These are phyloP conservation scores for Kokia cookei DNA, from an alignment of 441 rosid species.

Conservation along the genomic window DNA sequence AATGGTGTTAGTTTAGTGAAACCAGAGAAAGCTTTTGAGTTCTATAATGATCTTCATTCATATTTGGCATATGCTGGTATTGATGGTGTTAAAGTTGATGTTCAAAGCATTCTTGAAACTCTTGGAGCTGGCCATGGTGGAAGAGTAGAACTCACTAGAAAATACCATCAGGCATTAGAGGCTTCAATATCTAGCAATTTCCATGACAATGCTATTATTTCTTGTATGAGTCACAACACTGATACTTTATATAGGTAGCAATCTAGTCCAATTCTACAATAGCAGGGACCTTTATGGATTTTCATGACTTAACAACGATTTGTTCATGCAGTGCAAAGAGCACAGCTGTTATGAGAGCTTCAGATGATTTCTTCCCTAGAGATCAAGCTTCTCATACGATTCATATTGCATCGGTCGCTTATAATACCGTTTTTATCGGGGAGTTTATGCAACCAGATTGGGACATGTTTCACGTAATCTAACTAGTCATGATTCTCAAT, in stretches of 20 bases:
- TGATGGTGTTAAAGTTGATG: slow-evolving; percentile 65
- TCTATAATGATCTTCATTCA: slow-evolving; percentile 53
- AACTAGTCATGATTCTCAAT: not conserved
- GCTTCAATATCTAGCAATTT: slow-evolving; percentile 58
- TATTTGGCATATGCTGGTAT: slow-evolving; percentile 62
- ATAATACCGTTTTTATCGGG: slow-evolving; percentile 58
- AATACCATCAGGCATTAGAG: slow-evolving; percentile 61
- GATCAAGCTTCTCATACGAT: slow-evolving; percentile 66
- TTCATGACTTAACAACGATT: not conserved
- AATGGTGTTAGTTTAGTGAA: slow-evolving; percentile 60
- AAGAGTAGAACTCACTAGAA: slow-evolving; percentile 56
- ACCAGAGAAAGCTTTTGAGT: slow-evolving; percentile 47
- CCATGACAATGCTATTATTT: slow-evolving; percentile 45
- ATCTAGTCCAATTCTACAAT: not conserved
- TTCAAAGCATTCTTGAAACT: slow-evolving; percentile 64
- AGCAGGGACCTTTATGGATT: not conserved
- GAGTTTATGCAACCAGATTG: slow-evolving; percentile 76
- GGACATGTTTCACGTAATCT: slow-evolving; percentile 67
- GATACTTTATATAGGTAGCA: slow-evolving; percentile 58
- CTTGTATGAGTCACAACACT: slow-evolving; percentile 65
- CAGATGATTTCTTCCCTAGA: slow-evolving; percentile 69
- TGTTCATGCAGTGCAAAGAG: slow-evolving; percentile 41
- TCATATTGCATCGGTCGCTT: slow-evolving; percentile 67
- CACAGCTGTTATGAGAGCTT: slow-evolving; percentile 55
- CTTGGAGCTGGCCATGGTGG: slow-evolving; percentile 70